phyloP scores from a whole-genome alignment of 2,329 filamentous ascomycete genomes.

The Fusarium oxysporum region DNA sequence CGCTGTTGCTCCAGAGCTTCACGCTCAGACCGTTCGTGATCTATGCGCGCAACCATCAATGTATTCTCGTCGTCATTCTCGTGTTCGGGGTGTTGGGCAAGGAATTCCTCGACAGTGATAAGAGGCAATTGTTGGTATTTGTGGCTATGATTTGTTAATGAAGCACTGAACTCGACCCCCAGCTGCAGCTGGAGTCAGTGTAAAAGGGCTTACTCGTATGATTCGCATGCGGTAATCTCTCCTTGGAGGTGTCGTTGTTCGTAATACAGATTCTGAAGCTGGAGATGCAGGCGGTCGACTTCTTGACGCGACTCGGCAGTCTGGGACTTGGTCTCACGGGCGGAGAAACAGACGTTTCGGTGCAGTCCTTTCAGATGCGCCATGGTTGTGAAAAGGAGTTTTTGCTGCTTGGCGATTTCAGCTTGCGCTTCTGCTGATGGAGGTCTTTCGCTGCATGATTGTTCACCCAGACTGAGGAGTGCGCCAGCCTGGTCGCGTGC shows the following conservation, averaged over 20 bases:
- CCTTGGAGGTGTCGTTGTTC: conserved; percentile 91
- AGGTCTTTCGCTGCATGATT: conserved; percentile 55
- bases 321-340: conserved; percentile 85
- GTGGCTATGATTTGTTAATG: conserved; percentile 68
- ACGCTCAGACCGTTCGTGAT: conserved; percentile 87
- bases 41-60: conserved; percentile 89
- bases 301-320: conserved; percentile 91
- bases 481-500: conserved; percentile 78
- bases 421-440: conserved; percentile 62
- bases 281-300: conserved; percentile 90
- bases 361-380: conserved; percentile 85
- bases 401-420: conserved; percentile 80
- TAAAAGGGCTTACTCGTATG: conserved; percentile 78
- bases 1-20: conserved; percentile 87
- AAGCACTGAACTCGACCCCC: too few species aligned
- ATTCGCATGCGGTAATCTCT: conserved; percentile 91
- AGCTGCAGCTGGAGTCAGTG: background rate
- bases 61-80: conserved; percentile 78
- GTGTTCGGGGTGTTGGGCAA: conserved; percentile 80
- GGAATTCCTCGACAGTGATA: conserved; percentile 84
- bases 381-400: conserved; percentile 81
- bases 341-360: conserved; percentile 81
- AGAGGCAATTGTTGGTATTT: conserved; percentile 88
- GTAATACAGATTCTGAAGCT: conserved; percentile 96
- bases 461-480: conserved; percentile 67